Evolutionary conservation across 139 green algal species (phyloP), one percentile per base, ranked within the genome.

Genomic region (Gonium pectorale): DNA sequence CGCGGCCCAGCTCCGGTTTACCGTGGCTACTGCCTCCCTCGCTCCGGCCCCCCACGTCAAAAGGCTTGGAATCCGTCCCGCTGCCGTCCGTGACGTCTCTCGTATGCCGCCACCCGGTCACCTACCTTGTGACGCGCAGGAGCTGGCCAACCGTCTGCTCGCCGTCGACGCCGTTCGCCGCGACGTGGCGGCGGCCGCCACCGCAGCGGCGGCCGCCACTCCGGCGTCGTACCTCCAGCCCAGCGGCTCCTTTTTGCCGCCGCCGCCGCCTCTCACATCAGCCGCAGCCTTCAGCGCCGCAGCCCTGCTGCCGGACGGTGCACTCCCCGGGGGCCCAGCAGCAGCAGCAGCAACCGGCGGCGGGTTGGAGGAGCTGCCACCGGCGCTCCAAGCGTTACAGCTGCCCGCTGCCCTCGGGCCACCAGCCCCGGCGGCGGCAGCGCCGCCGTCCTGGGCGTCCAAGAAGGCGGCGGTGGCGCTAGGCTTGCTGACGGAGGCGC

Each of bases 131-230:
- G 38, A 38, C 71, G 7, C 49, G 27, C 56, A 81, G 74, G 74
- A 81, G 26, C 54, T 81, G 5, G 74, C 74, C 38, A 68, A 24
- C 1, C 74, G 74, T 26, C 54, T 81, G 38, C 74, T 81, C 6
- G 9, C 4, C 2, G 6, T 43, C 21, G 15, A 15, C 3, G 2
- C 37, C 26, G 11, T 70, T 0, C 38, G 44, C 8, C 38, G 26
- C 15, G 56, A 81, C 38, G 29, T 81, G 54, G 27, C 29, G 37
- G 54, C 74, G 27, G 74, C 56, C 19, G 74, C 54, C 27, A 40
- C 54, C 27, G 54, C 56, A 27, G 51, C 69, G 56, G 52, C 21
- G 11, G 74, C 56, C 56, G 74, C 74, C 37, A 35, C 7, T 1
- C 74, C 74, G 38, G 54, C 27, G 21, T 69, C 74, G 19, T 81